A percentile compares a stretch with the other conserved stretches of the same genome.
Conservation (phyloP, 805 yeast species). For the Candida nemodendra region DNA sequence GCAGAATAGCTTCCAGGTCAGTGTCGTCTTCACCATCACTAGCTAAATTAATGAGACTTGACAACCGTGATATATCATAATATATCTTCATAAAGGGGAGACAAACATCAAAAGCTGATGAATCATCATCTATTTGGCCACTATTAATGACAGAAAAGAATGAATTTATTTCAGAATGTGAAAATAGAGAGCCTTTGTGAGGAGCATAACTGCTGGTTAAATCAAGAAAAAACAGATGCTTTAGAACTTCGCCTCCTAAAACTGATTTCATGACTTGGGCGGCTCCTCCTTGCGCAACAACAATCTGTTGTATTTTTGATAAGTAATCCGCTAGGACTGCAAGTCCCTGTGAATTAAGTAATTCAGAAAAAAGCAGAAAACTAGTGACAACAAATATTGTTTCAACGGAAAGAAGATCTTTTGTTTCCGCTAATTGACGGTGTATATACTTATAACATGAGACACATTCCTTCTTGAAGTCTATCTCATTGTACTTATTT, state of each 20-base stretch:
- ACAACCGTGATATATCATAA: constrained; percentile 6
- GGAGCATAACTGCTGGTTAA: constrained; percentile 8
- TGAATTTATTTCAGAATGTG: constrained; percentile 4
- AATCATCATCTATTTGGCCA: neutral
- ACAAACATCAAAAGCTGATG: constrained; percentile 6
- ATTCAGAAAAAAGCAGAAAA: neutral
- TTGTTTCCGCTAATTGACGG: neutral
- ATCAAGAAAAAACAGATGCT: constrained; percentile 8
- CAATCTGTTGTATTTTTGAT: neutral
- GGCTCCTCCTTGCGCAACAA: constrained; percentile 3
- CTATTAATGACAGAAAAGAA: neutral
- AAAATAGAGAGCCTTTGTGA: constrained; percentile 5
- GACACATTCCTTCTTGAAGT: neutral
- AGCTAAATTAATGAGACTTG: constrained; percentile 11
- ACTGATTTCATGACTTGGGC: neutral
- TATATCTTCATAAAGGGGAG: constrained; percentile 8
- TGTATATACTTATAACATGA: neutral
- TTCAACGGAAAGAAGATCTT: neutral
- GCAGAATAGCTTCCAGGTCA: constrained; percentile 12
- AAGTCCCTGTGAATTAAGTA: constrained; percentile 1
- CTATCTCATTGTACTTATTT: neutral
- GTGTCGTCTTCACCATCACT: constrained; percentile 10
- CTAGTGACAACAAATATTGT: neutral
- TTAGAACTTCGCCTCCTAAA: constrained; percentile 1
- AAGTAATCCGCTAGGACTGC: neutral